These are phyloP conservation scores for Dryadomyces sulphureus DNA, from an alignment of 2,329 filamentous ascomycete species.

Conservation along the genomic window DNA sequence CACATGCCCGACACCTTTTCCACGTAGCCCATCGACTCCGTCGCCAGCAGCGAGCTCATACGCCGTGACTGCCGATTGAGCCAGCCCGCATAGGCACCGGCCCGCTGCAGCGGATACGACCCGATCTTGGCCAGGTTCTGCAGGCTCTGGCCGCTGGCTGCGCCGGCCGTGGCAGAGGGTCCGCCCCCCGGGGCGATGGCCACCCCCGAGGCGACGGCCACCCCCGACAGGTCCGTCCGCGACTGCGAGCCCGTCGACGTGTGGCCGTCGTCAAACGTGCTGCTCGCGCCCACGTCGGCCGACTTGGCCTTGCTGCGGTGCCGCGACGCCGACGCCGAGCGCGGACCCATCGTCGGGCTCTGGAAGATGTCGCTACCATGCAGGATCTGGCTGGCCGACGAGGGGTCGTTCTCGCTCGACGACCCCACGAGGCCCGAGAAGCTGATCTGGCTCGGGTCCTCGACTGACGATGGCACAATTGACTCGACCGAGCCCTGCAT, in stretches of 20 bases:
- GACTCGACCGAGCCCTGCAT: slow-evolving; percentile 35
- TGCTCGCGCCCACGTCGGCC: neutral
- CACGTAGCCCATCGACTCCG: slow-evolving; percentile 89
- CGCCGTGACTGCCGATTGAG: slow-evolving; percentile 63
- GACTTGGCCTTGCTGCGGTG: slow-evolving; percentile 1
- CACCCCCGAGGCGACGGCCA: no score
- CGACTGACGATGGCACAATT: slow-evolving; percentile 42
- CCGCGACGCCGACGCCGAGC: slow-evolving; percentile 26
- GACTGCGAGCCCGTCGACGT: slow-evolving; percentile 5
- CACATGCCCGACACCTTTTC: slow-evolving; percentile 97
- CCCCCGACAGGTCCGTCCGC: slow-evolving; percentile 7
- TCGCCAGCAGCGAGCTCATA: slow-evolving; percentile 70
- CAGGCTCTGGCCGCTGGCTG: slow-evolving; percentile 23
- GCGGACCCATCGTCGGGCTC: slow-evolving; percentile 49
- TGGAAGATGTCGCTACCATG: slow-evolving; percentile 78
- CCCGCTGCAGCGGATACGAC: slow-evolving; percentile 67
- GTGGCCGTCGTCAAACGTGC: neutral
- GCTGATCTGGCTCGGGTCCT: slow-evolving; percentile 45
- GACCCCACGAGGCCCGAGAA: slow-evolving; percentile 56
- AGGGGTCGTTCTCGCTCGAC: slow-evolving; percentile 55
- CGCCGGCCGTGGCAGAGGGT: no score
- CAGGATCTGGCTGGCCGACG: slow-evolving; percentile 85
- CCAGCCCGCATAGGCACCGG: slow-evolving; percentile 70
- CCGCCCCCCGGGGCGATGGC: no score
- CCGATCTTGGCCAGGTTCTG: slow-evolving; percentile 46